phyloP scores from a whole-genome alignment of 345 rosid species.

The Eucalyptus curtisii region DNA sequence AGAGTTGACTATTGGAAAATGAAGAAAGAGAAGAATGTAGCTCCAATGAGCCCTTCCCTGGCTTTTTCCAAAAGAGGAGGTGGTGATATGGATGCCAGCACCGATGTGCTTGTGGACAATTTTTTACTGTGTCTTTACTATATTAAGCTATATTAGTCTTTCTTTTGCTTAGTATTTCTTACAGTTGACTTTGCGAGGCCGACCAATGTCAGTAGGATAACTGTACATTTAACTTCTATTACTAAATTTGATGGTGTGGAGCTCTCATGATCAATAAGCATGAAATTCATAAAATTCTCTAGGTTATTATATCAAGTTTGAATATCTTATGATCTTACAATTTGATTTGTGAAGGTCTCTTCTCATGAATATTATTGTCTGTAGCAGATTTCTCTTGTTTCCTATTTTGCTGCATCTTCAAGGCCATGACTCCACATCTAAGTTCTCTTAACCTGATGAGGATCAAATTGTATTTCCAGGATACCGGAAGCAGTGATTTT shows the following conservation, averaged over 20 bases:
- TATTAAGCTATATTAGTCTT: background rate
- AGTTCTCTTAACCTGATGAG: background rate
- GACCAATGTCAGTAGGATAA: background rate
- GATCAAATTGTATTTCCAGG: background rate
- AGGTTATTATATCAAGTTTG: background rate
- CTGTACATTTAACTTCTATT: background rate
- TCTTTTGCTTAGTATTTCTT: background rate
- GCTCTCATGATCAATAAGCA: background rate
- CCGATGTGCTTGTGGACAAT: conserved; percentile 78
- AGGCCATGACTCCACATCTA: background rate
- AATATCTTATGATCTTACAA: background rate
- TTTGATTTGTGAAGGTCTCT: background rate
- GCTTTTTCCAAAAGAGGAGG: conserved; percentile 35
- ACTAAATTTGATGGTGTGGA: background rate
- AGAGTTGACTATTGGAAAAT: conserved; percentile 94
- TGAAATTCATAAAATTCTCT: background rate
- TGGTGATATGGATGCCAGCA: conserved; percentile 84
- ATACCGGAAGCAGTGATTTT: background rate
- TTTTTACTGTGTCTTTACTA: conserved; percentile 43
- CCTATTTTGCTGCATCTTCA: background rate
- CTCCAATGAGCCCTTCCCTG: conserved; percentile 63
- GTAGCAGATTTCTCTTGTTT: background rate
- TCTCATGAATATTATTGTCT: background rate
- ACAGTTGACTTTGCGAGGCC: background rate
- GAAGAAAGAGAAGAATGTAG: conserved; percentile 76